These are phyloP conservation scores for Wickerhamomyces subpelliculosus DNA, from an alignment of 805 yeast genomes.

Conservation along the genomic window DNA sequence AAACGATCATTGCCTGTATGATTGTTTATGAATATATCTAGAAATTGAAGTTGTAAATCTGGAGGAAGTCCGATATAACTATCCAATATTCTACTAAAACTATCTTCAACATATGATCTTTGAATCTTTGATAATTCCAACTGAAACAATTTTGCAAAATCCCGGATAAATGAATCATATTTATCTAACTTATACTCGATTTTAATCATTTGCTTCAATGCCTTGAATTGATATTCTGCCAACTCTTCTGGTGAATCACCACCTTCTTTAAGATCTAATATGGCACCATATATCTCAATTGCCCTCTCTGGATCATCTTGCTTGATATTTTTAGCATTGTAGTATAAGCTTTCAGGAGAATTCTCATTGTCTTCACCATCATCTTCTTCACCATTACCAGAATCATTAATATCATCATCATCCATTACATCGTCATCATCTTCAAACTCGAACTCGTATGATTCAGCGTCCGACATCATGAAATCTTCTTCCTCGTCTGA, in stretches of 20 bases:
- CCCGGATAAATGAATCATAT: constrained; percentile 6
- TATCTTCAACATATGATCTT: constrained; percentile 24
- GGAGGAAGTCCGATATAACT: constrained; percentile 16
- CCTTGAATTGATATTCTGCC: constrained; percentile 18
- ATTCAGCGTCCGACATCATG: constrained; percentile 24
- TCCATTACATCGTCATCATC: constrained; percentile 14
- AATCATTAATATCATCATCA: neutral
- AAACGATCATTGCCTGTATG: constrained; percentile 30
- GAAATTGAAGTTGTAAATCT: constrained; percentile 21
- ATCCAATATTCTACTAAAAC: constrained; percentile 34
- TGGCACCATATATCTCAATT: constrained; percentile 8
- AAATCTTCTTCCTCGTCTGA: constrained; percentile 21
- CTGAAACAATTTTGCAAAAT: constrained; percentile 5
- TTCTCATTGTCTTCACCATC: constrained; percentile 15
- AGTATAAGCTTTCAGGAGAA: constrained; percentile 23
- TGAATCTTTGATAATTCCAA: constrained; percentile 11
- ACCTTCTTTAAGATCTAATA: constrained; percentile 27
- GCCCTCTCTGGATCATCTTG: constrained; percentile 19
- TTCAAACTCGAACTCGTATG: constrained; percentile 23
- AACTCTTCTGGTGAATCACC: constrained; percentile 26
- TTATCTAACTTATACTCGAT: constrained; percentile 14
- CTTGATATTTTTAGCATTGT: constrained; percentile 18
- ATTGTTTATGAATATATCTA: constrained; percentile 23
- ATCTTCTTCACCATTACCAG: constrained; percentile 25
- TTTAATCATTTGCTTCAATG: constrained; percentile 19